Evolutionary conservation across 306 rosid genomes (phyloP).

Genomic region (Carpinus fangiana): DNA sequence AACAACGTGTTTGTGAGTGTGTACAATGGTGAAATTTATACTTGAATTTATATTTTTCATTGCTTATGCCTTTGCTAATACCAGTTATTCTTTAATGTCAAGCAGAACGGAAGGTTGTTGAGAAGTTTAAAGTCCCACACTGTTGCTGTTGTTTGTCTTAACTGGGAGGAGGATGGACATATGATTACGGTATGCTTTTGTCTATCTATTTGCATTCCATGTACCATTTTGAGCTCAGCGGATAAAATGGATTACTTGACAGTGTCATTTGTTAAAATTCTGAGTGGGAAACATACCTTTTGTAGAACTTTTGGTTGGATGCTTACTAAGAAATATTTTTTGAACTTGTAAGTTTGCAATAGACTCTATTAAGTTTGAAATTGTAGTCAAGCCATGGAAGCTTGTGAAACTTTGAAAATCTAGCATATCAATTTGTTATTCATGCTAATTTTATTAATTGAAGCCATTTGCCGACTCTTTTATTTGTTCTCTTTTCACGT

Average conservation of each 20-base stretch:
- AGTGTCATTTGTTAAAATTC: not conserved
- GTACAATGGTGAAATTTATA: conserved; percentile 7
- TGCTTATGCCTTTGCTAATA: conserved; percentile 20
- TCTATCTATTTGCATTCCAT: conserved; percentile 23
- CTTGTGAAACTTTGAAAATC: not conserved
- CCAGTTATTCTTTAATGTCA: conserved; percentile 29
- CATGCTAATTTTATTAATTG: not conserved
- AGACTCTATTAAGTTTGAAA: conserved; percentile 8
- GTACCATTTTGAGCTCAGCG: conserved; percentile 21
- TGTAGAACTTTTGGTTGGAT: conserved; percentile 1
- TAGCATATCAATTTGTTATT: not conserved
- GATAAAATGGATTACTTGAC: not conserved
- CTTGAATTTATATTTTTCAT: conserved; percentile 19
- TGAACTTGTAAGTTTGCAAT: not conserved
- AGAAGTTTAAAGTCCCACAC: conserved; percentile 80
- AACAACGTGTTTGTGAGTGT: conserved; percentile 1
- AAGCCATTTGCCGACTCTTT: not conserved
- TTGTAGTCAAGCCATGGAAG: conserved; percentile 10
- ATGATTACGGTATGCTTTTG: conserved; percentile 48
- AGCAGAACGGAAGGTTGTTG: conserved; percentile 80
- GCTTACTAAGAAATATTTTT: not conserved
- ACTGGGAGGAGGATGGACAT: conserved; percentile 88
- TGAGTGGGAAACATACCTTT: not conserved
- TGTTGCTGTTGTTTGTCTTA: conserved; percentile 72
- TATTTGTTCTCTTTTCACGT: conserved; percentile 9